Base-by-base conservation (phyloP, 371 early-diverging fungal species). In the Actinomucor elegans region DNA sequence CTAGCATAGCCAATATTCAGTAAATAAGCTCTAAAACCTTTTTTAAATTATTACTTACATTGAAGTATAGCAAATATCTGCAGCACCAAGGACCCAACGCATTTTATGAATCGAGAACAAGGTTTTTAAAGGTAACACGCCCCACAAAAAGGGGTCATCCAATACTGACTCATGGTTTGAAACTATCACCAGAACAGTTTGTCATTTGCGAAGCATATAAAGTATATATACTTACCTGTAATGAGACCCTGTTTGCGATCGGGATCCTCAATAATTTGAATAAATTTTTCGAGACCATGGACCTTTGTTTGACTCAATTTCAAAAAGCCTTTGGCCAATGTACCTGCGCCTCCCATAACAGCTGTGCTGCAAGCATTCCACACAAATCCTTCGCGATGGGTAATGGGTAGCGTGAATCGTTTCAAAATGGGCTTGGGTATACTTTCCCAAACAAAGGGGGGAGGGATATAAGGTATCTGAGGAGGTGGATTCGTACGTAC, bases 141-240 rank as follows among this genome's bases (percentile, higher is more conserved):
- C 92, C 92, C 91, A 94, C 28, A 94, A 53, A 8, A 89, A 31
- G 6, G 95, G 95, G 55, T 94, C 95, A 40, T 94, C 95, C 53
- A 88, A 60, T 9, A 84, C 85, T 51, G 65, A 71, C 18, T 63
- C 55, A 45, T 72, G 79, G 50, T 78, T 78, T n/a, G 79, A 73
- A 7, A 78, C 79, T 78, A 47, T 21, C 47, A 3, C 11, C 52
- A 4, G n/a, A n/a, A 11, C 11, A 10, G 11, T 24, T 27, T 37
- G 18, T 28, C 14, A 18, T 17, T 28, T 14, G 18, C 34, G 4
- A 33, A 8, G 14, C 33, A 20, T 15, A 23, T 31, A 49, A 15
- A 23, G 18, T 28, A 2, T 37, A 18, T 48, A 15, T 40, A 3
- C 21, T 49, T 80, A 83, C 85, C 82, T 60, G 91, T 90, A 11